Percentiles rank a stretch among this genome's conserved stretches.
Evolutionary conservation across 2,329 filamentous ascomycete genomes (phyloP).

Genomic region (Hypocrella siamensis): DNA sequence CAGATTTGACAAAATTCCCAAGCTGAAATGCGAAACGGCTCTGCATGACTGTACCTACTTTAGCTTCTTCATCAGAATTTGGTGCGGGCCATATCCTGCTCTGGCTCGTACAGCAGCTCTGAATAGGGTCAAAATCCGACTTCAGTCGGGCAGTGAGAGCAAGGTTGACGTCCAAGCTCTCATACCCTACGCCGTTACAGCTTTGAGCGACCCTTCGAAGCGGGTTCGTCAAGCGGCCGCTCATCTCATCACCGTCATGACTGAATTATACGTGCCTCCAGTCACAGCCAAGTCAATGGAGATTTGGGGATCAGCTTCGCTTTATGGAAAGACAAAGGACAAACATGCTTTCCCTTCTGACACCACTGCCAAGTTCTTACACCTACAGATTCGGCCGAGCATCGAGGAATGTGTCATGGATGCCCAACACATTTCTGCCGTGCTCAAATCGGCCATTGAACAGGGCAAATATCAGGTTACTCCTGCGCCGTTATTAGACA

Average conservation of each 20-base stretch:
- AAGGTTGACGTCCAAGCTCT: constrained; percentile 59
- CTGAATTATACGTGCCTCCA: constrained; percentile 26
- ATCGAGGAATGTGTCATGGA: constrained; percentile 83
- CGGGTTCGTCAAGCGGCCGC: constrained; percentile 64
- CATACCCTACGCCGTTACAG: constrained; percentile 65
- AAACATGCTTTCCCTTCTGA: constrained; percentile 41
- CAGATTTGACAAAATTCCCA: constrained; percentile 37
- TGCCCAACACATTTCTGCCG: constrained; percentile 48
- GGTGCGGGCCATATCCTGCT: constrained; percentile 56
- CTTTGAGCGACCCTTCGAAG: constrained; percentile 60
- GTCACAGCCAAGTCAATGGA: constrained; percentile 21
- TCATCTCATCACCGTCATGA: constrained; percentile 44
- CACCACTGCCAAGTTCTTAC: constrained; percentile 44
- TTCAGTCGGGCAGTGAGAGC: constrained; percentile 33
- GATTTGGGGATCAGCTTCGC: constrained; percentile 42
- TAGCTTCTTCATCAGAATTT: constrained; percentile 61
- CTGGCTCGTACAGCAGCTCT: constrained; percentile 55
- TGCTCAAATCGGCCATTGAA: constrained; percentile 31
- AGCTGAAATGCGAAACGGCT: constrained; percentile 38
- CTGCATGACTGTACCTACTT: constrained; percentile 50
- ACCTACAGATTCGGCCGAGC: constrained; percentile 52
- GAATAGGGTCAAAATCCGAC: constrained; percentile 40
- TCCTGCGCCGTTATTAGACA: constrained; percentile 25
- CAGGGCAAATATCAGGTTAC: constrained; percentile 22
- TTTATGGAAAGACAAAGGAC: constrained; percentile 43